phyloP scores from a whole-genome alignment of 2,329 filamentous ascomycete species.

The Parastagonospora nodorum region DNA sequence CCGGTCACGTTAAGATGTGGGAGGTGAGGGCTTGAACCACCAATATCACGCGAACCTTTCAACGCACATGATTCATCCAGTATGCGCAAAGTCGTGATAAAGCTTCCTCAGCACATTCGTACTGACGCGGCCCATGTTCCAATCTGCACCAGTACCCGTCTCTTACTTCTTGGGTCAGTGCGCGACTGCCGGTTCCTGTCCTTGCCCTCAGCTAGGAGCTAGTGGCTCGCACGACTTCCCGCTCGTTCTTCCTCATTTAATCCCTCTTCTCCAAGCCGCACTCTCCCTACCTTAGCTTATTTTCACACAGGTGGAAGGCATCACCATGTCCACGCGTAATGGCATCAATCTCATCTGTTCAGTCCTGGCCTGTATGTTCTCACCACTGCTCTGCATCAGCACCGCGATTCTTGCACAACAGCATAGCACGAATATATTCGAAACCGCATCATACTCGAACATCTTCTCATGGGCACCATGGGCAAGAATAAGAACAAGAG shows the following conservation, averaged over 20 bases:
- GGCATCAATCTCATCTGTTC: neutral
- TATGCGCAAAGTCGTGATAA: neutral
- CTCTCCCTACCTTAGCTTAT: neutral
- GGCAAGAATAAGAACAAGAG: constrained; percentile 16
- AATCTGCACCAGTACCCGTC: no score
- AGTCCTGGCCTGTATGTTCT: no score
- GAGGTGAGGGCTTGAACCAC: constrained; percentile 57
- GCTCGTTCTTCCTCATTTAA: neutral
- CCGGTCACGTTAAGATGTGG: constrained; percentile 87
- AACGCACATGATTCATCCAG: neutral
- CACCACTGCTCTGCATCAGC: neutral
- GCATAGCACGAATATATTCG: constrained; percentile 28
- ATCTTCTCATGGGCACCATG: constrained; percentile 26
- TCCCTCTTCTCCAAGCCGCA: neutral
- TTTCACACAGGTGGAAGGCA: constrained; percentile 10
- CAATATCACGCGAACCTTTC: neutral
- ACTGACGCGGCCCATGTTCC: no score
- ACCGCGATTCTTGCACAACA: constrained; percentile 23
- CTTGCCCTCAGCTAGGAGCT: no score
- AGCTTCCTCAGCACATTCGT: no score
- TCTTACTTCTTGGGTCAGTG: no score
- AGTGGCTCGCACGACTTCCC: no score
- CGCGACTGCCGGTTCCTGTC: no score
- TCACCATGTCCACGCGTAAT: neutral
- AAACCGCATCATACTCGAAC: constrained; percentile 26